Evolutionary conservation across 768 basidiomycete species (phyloP).

Genomic region (Epithele typhae): DNA sequence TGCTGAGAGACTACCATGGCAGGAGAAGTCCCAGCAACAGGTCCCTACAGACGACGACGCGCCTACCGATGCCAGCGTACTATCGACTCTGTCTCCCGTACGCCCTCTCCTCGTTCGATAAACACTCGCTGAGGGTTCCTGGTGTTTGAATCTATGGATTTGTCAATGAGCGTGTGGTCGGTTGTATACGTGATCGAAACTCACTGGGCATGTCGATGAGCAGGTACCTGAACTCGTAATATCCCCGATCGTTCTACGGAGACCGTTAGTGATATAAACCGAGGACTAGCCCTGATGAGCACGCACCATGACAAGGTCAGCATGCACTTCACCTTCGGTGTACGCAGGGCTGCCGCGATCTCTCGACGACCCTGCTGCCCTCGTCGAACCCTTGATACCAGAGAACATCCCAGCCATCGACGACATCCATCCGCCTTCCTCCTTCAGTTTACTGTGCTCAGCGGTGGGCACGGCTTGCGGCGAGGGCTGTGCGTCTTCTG

Average conservation of each 20-base stretch:
- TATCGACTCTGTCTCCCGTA: conserved; percentile 67
- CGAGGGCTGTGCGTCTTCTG: conserved; percentile 37
- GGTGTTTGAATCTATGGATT: conserved; percentile 52
- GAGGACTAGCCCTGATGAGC: not conserved
- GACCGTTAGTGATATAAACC: not conserved
- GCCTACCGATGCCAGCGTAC: conserved; percentile 56
- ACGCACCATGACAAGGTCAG: conserved; percentile 68
- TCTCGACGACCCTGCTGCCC: conserved; percentile 25
- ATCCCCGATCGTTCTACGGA: conserved; percentile 65
- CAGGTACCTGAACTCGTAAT: conserved; percentile 75
- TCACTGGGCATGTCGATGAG: conserved; percentile 77
- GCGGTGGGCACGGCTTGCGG: conserved; percentile 24
- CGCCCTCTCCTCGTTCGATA: conserved; percentile 61
- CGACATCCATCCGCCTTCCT: conserved; percentile 38
- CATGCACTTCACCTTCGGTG: conserved; percentile 80
- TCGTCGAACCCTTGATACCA: conserved; percentile 45
- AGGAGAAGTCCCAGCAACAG: too few species aligned
- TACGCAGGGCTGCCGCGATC: conserved; percentile 38
- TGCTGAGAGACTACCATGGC: too few species aligned
- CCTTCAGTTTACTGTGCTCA: conserved; percentile 31
- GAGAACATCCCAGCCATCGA: conserved; percentile 67
- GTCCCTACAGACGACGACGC: conserved; percentile 1
- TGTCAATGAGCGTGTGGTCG: conserved; percentile 75
- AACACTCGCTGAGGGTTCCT: conserved; percentile 63
- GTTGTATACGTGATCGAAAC: conserved; percentile 64